Evolutionary conservation across 768 basidiomycete genomes (phyloP), one percentile per base, ranked within the genome.

Genomic region (Termitomyces sp.): DNA sequence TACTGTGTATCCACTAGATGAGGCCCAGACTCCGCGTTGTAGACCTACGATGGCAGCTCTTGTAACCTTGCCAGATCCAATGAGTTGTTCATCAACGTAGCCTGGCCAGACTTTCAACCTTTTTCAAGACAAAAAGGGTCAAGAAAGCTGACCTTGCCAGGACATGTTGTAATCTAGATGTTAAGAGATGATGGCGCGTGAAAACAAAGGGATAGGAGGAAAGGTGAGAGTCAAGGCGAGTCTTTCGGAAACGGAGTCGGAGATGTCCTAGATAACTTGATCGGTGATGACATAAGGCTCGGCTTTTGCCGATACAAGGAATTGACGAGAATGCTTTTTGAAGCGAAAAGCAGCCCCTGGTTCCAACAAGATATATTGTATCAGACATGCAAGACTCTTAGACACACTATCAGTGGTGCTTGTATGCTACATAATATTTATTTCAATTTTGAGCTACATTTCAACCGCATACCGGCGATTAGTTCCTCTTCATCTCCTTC

Each of bases 61-160:
- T 26, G 74, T n/a, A 67, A 96, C 74, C 73, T 84, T 90, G 63
- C 83, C 84, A 60, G 74, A 85, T 36, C 83, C 89, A 64, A 95
- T 70, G 56, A 95, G 84, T 70, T 91, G 85, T 67, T 74, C 76
- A 70, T 94, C 90, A 71, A 94, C 88, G 75, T 92, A 92, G 60
- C 79, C 92, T 94, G 65, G 10, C 45, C 36, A 54, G n/a, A 36
- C 9, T 16, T 20, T 35, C 22, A 55, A 32, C 6, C 26, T 3
- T 9, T 26, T 46, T 41, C 26, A 9, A n/a, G 7, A 10, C 14
- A 6, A 9, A n/a, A 16, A 30, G 13, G 16, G 5, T 2, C 13
- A 30, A 13, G 45, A 35, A 47, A 20, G 3, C 46, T 36, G 60
- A 90, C 87, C 62, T 85, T 88, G 85, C 86, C 87, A 88, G 66